A percentile compares a stretch with the other conserved stretches of the same genome.
Conservation (phyloP, 352 stramenopile genomes). For the Phytophthora boehmeriae region DNA sequence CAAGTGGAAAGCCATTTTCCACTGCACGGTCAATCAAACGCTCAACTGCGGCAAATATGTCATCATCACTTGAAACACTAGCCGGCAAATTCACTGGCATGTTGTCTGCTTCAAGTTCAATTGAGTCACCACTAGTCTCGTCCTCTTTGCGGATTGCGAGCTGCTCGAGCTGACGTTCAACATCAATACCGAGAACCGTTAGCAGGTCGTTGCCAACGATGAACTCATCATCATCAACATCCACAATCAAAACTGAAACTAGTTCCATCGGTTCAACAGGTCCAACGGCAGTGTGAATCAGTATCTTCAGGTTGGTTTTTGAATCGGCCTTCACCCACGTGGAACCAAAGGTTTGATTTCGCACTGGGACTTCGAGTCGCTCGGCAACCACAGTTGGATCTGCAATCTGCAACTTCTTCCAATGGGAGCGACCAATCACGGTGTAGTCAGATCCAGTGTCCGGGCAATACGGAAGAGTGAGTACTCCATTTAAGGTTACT, state of each 20-base stretch:
- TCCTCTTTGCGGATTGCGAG: neutral
- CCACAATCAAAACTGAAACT: neutral
- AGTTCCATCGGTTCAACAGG: neutral
- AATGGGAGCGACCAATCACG: neutral
- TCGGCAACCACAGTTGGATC: neutral
- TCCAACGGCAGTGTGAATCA: neutral
- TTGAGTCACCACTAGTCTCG: neutral
- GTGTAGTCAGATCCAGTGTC: neutral
- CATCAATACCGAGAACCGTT: constrained; percentile 4
- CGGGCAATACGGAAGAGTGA: neutral
- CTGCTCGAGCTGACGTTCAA: constrained; percentile 10
- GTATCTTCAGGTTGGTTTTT: neutral
- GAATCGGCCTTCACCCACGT: neutral
- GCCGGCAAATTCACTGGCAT: neutral
- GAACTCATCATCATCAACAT: constrained; percentile 9
- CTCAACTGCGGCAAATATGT: constrained; percentile 1
- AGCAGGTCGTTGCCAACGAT: constrained; percentile 12
- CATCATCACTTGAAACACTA: neutral
- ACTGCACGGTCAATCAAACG: constrained; percentile 6
- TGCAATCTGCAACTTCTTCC: neutral
- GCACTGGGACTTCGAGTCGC: neutral
- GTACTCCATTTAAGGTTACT: neutral
- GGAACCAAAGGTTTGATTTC: neutral
- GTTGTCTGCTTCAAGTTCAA: neutral
- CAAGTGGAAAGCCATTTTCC: constrained; percentile 1